Evolutionary conservation across 352 stramenopile genomes (phyloP).

Genomic region (Phytophthora europaea): DNA sequence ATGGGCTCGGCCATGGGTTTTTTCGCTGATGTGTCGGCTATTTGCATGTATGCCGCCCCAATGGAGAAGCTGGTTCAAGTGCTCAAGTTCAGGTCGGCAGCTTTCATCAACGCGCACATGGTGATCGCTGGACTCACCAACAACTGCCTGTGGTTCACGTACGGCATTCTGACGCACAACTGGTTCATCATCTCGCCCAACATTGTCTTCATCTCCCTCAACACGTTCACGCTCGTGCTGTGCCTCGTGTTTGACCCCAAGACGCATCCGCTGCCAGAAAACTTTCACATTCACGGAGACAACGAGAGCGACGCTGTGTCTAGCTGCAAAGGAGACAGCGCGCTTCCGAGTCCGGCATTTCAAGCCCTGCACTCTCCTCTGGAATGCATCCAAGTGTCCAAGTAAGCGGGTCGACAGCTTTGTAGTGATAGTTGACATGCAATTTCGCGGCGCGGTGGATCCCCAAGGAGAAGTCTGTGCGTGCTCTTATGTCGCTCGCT

Average conservation of each 20-base stretch:
- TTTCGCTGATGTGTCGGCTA: slow-evolving; percentile 29
- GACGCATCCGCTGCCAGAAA: slow-evolving; percentile 37
- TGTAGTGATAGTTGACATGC: neutral
- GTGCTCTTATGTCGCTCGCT: neutral
- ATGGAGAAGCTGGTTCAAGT: slow-evolving; percentile 41
- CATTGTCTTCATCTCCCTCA: slow-evolving; percentile 45
- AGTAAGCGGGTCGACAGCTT: slow-evolving; percentile 11
- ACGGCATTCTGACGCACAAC: slow-evolving; percentile 41
- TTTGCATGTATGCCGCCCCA: slow-evolving; percentile 37
- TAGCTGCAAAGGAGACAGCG: slow-evolving; percentile 27
- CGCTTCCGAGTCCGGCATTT: slow-evolving; percentile 35
- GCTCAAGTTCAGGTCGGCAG: slow-evolving; percentile 35
- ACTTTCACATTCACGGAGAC: slow-evolving; percentile 27
- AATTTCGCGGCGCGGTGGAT: neutral
- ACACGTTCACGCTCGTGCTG: slow-evolving; percentile 30
- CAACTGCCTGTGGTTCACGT: slow-evolving; percentile 46
- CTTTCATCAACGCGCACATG: slow-evolving; percentile 37
- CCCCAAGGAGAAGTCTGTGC: no score
- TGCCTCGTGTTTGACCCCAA: slow-evolving; percentile 41
- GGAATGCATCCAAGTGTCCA: slow-evolving; percentile 24
- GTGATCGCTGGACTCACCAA: slow-evolving; percentile 33
- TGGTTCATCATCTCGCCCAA: slow-evolving; percentile 46
- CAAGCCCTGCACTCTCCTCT: slow-evolving; percentile 41
- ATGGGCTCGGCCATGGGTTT: slow-evolving; percentile 36
- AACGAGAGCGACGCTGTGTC: slow-evolving; percentile 9